phyloP scores from a whole-genome alignment of 1,284 basidiomycete species.

The Peniophora sp. region DNA sequence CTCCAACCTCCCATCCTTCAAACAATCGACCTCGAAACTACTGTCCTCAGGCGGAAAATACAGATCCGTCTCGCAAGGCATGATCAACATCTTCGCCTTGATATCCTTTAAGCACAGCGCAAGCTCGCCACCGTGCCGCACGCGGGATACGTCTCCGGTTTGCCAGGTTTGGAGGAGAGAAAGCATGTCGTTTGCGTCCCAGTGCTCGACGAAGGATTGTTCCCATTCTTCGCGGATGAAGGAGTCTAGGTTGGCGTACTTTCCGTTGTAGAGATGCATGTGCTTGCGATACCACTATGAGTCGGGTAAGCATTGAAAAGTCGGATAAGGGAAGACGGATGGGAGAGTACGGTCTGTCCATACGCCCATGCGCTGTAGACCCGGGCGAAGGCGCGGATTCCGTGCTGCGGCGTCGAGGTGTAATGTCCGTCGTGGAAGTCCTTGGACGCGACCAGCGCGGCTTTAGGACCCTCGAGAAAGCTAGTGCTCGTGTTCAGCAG shows the following conservation, averaged over 20 bases:
- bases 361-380: constrained; percentile 58
- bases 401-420: constrained; percentile 35
- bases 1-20: background rate
- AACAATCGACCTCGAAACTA: constrained; percentile 35
- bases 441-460: constrained; percentile 45
- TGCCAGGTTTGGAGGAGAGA: constrained; percentile 31
- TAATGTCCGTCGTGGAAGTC: constrained; percentile 54
- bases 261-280: constrained; percentile 24
- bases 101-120: constrained; percentile 14
- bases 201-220: constrained; percentile 21
- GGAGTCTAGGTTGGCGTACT: constrained; percentile 36
- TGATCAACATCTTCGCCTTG: constrained; percentile 41
- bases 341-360: constrained; percentile 34
- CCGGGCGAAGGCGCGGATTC: constrained; percentile 47
- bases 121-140: constrained; percentile 14
- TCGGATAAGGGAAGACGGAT: background rate
- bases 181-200: constrained; percentile 35
- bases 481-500: constrained; percentile 17
- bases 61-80: constrained; percentile 53
- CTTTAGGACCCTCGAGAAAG: constrained; percentile 54
- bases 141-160: constrained; percentile 28
- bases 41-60: constrained; percentile 58
- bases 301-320: background rate
- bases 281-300: constrained; percentile 46
- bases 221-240: constrained; percentile 35